Evolutionary conservation across 164 flowering plant species (phyloP), one percentile per base, ranked within the genome.

Genomic region (Umbellularia californica): DNA sequence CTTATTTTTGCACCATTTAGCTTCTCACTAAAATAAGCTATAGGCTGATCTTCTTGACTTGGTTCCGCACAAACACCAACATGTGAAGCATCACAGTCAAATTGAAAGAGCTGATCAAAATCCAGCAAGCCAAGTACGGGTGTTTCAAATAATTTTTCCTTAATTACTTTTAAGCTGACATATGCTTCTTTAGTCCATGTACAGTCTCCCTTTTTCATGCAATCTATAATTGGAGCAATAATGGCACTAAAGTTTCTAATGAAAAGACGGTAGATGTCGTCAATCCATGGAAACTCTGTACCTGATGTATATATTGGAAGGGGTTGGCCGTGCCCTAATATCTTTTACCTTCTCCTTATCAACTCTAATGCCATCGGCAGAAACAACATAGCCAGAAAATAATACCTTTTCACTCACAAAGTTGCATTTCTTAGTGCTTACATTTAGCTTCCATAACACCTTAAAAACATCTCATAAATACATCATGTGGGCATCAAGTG

Each of bases 231-330:
- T 20, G 5, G 74, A 2, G 65, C 51, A 14, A 72, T 20, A 23
- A 62, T 58, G 11, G 55, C 62, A n/a, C 74, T 72, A 24, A 72
- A 72, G 62, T 62, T 58, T 62, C 41, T 19, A n/a, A 72, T 30
- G 74, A 72, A 72, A 13, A 47, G 12, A 9, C 13, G 22, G 12
- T 62, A 72, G 24, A 72, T 24, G 74, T 25, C 2, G 74, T 50
- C 24, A 60, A 62, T 6, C 74, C 67, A 72, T 33, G 67, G 22
- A 72, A 72, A 62, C 74, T 58, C 12, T 12, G 3, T 11, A 30
- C 74, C 10, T 72, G 12, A 1, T 27, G 41, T 2, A 72, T 2
- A 72, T 30, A 22, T 20, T 62, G 15, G 51, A 50, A 23, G 19
- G 67, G 9, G 67, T 60, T 17, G 14, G 74, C 27, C 55, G 27